phyloP scores from a whole-genome alignment of 306 rosid genomes.

The Castanea mollissima region DNA sequence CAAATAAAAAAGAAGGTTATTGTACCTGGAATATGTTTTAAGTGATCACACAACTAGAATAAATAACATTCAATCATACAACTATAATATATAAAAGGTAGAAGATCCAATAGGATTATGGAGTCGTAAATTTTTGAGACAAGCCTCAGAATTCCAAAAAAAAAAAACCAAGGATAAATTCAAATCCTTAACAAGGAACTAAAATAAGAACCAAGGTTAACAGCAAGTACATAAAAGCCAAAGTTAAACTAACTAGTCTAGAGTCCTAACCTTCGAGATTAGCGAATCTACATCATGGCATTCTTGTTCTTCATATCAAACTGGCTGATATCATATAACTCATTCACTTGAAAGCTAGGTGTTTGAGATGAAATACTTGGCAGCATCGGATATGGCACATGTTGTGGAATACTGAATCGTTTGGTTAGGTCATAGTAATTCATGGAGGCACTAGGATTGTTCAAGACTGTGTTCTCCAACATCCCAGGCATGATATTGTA shows the following conservation, averaged over 20 bases:
- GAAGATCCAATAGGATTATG: background rate
- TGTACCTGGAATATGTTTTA: too few species aligned
- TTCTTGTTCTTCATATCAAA: slow-evolving; percentile 2
- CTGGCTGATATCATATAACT: background rate
- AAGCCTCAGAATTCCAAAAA: too few species aligned
- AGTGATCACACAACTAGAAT: too few species aligned
- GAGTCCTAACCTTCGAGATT: background rate
- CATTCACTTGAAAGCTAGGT: background rate
- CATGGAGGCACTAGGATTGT: background rate
- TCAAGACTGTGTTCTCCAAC: background rate
- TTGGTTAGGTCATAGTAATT: background rate
- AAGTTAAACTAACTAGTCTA: background rate
- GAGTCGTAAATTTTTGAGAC: too few species aligned
- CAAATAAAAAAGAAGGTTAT: too few species aligned
- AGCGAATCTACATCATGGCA: background rate
- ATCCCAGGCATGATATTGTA: background rate
- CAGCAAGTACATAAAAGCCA: background rate
- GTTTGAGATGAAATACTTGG: background rate
- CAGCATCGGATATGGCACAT: background rate
- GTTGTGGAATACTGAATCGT: background rate
- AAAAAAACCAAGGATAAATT: background rate
- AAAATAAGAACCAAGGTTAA: background rate
- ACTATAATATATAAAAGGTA: background rate
- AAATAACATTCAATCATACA: too few species aligned
- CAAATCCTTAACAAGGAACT: background rate